Conservation (phyloP, 108 stramenopile species). For the Fragilaria crotonensis region DNA sequence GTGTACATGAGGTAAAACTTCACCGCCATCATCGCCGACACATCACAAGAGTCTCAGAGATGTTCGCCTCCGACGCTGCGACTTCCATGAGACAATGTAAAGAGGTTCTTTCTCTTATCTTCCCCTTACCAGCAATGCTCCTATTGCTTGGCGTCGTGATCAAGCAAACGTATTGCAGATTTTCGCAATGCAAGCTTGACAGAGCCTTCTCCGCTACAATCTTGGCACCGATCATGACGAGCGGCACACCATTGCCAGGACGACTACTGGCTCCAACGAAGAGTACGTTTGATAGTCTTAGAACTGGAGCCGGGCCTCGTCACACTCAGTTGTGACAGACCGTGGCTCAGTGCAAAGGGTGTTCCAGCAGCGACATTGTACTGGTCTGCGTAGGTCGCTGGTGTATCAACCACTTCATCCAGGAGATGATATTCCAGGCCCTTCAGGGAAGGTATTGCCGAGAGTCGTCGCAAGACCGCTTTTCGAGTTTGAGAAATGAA, state of each 20-base stretch:
- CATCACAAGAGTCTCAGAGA: too few species aligned
- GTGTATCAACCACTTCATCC: slow-evolving; percentile 72
- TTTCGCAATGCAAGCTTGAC: too few species aligned
- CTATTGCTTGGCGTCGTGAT: too few species aligned
- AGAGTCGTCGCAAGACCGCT: slow-evolving; percentile 48
- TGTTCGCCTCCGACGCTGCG: too few species aligned
- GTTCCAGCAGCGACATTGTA: slow-evolving; percentile 72
- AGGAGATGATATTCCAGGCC: slow-evolving; percentile 39
- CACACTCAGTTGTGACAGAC: slow-evolving; percentile 65
- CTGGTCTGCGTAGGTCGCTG: slow-evolving; percentile 62
- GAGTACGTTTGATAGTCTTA: slow-evolving; percentile 42
- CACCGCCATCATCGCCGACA: too few species aligned
- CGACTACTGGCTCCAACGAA: slow-evolving; percentile 84
- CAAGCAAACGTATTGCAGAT: too few species aligned
- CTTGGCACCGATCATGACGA: slow-evolving; percentile 80
- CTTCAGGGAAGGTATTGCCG: slow-evolving; percentile 36
- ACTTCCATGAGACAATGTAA: too few species aligned
- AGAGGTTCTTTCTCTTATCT: too few species aligned
- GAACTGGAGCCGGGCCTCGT: slow-evolving; percentile 39
- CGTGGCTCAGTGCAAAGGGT: slow-evolving; percentile 75
- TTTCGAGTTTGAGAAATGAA: slow-evolving; percentile 25
- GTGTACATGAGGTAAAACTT: too few species aligned
- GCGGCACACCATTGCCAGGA: slow-evolving; percentile 90
- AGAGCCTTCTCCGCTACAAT: slow-evolving; percentile 44
- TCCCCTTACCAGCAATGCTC: too few species aligned